Evolutionary conservation across 331 rosid genomes (phyloP), one percentile per base, ranked within the genome.

Genomic region (Acacia concinna): DNA sequence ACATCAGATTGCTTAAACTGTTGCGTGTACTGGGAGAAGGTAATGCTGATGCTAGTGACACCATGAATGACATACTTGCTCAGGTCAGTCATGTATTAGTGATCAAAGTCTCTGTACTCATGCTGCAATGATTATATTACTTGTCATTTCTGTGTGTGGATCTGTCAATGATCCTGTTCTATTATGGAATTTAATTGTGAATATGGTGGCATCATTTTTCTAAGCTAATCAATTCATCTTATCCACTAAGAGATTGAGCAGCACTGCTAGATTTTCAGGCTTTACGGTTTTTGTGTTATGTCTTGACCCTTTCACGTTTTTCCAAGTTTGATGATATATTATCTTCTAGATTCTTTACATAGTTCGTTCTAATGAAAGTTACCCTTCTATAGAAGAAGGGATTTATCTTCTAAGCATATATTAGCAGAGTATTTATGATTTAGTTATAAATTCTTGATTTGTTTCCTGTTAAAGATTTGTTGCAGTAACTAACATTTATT

Each of bases 11-110:
- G 91, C 90, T 96, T 85, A 91, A 78, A 86, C 92, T 96, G 82
- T 83, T 96, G 89, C 92, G 95, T 59, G 92, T 86, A 74, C 84
- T 96, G 88, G 99, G 99, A 78, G 97, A 96, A 77, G 97, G 97
- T 60, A 94, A 96, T 86, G 92, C 92, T 32, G 97, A 96, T 87
- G 97, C 97, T 77, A 96, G 98, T 77, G 99, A 96, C 69, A 73
- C 78, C 74, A 96, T 96, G 99, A 96, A 93, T 85, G 99, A 96
- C 89, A 91, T 96, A 88, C 99, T 96, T 89, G 99, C 99, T 66
- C 99, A 96, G 97, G 99, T 96, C 34, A 88, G 83, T 84, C 80
- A 80, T 71, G 34, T 43, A 28, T 60, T 18, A 14, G 30, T 35
- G 41, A 23, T 43, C 46, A 7, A 44, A 68, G 54, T 78, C 10